A percentile compares a stretch with the other conserved stretches of the same genome.
Conservation (phyloP, 176 grass and related monocot species). For the Olyra latifolia region DNA sequence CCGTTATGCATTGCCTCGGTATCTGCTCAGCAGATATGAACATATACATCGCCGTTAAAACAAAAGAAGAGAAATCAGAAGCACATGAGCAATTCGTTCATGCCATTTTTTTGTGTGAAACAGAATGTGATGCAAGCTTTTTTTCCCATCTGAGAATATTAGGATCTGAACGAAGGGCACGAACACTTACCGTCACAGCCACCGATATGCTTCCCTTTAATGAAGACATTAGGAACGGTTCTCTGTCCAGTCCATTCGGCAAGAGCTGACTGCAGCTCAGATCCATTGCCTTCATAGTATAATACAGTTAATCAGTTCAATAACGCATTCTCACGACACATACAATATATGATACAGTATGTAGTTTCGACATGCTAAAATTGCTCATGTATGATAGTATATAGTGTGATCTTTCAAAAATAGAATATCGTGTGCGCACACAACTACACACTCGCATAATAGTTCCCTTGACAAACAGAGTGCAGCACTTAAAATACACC, state of each 20-base stretch:
- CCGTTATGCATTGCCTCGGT: slow-evolving; percentile 32
- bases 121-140: not conserved
- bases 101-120: not conserved
- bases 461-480: not conserved
- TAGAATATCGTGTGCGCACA: not conserved
- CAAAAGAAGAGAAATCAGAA: not conserved
- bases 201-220: slow-evolving; percentile 63
- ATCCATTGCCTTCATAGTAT: slow-evolving; percentile 47
- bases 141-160: not conserved
- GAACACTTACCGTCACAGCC: slow-evolving; percentile 49
- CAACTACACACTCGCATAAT: not conserved
- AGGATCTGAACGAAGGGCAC: not conserved
- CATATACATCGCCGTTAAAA: not conserved
- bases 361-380: too few relatives aligned
- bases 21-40: slow-evolving; percentile 1
- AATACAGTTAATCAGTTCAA: not conserved
- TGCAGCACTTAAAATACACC: not conserved
- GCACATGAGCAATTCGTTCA: not conserved
- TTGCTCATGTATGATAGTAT: not conserved
- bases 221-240: slow-evolving; percentile 61
- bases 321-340: not conserved
- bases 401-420: not conserved
- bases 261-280: slow-evolving; percentile 51
- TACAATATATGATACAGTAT: not conserved
- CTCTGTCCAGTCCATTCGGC: slow-evolving; percentile 55